Evolutionary conservation across 108 stramenopile species (phyloP), one percentile per base, ranked within the genome.

Genomic region (Seminavis robusta): DNA sequence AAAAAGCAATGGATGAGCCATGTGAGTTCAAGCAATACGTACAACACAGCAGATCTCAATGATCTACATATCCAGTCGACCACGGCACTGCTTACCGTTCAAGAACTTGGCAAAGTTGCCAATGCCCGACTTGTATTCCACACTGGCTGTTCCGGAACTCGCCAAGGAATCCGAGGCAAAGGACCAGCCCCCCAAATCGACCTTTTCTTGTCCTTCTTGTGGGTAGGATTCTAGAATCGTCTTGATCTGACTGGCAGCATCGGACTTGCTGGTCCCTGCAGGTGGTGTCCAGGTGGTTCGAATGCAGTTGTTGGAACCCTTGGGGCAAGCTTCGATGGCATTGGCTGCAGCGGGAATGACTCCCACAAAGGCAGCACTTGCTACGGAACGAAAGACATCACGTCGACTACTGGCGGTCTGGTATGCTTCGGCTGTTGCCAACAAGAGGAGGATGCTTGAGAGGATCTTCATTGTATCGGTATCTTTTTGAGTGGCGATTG

Each of bases 51-150:
- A n/a, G n/a, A n/a, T n/a, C n/a, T n/a, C n/a, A n/a, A n/a, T n/a
- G n/a, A n/a, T n/a, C n/a, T n/a, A n/a, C n/a, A n/a, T n/a, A n/a
- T n/a, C n/a, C n/a, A n/a, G n/a, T n/a, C n/a, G n/a, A n/a, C n/a
- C n/a, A 25, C 68, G n/a, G n/a, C n/a, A n/a, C n/a, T n/a, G n/a
- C n/a, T n/a, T n/a, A n/a, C n/a, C 88, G 47, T 94, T 94, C 66
- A 94, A 83, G 20, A 75, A 65, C 58, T 84, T 94, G 21, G 92
- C 92, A 47, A 87, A 89, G 53, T 73, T 73, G 3, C 85, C 87
- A 52, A 82, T 83, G 0, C 87, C 87, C 28, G 74, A 76, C 32
- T 77, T 81, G 65, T 74, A 92, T 47, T 92, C 91, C 36, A 88
- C 47, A 24, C 59, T 36, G 17, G 79, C 77, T 2, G 37, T 53